Conservation (phyloP, 768 basidiomycete genomes). For the Agrocybe pediades region DNA sequence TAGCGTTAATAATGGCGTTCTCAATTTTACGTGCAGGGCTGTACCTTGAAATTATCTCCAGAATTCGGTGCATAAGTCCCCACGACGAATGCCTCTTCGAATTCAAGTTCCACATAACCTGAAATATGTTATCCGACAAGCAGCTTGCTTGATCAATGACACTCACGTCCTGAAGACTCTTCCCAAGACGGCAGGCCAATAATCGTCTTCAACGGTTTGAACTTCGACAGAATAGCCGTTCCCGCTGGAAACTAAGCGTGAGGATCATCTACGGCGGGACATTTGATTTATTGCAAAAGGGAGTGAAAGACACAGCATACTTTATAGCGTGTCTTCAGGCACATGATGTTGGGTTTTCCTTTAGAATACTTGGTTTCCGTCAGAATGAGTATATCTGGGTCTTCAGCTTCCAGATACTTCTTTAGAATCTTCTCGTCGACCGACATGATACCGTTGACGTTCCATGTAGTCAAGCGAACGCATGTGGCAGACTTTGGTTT, state of each 20-base stretch:
- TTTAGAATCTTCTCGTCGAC: constrained; percentile 60
- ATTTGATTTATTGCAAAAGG: neutral
- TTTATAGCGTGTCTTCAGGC: constrained; percentile 10
- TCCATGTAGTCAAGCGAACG: constrained; percentile 8
- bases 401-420: constrained; percentile 77
- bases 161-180: constrained; percentile 36
- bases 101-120: constrained; percentile 77
- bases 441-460: constrained; percentile 12
- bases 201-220: constrained; percentile 63
- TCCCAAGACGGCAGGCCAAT: constrained; percentile 7
- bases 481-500: neutral
- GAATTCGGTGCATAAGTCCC: constrained; percentile 84
- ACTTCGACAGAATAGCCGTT: constrained; percentile 75
- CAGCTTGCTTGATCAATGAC: constrained; percentile 61
- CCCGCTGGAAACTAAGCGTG: constrained; percentile 50
- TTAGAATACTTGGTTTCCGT: constrained; percentile 74
- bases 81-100: constrained; percentile 61
- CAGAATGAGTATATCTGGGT: constrained; percentile 79
- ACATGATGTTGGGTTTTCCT: constrained; percentile 8
- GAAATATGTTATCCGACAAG: constrained; percentile 59
- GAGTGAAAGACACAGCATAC: neutral
- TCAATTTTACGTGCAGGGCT: too few relatives aligned
- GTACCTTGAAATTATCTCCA: constrained; percentile 70
- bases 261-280: neutral
- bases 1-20: constrained; percentile 23